Evolutionary conservation across 1,139 yeast genomes (phyloP).

Genomic region (Saccharomyces pastorianus): DNA sequence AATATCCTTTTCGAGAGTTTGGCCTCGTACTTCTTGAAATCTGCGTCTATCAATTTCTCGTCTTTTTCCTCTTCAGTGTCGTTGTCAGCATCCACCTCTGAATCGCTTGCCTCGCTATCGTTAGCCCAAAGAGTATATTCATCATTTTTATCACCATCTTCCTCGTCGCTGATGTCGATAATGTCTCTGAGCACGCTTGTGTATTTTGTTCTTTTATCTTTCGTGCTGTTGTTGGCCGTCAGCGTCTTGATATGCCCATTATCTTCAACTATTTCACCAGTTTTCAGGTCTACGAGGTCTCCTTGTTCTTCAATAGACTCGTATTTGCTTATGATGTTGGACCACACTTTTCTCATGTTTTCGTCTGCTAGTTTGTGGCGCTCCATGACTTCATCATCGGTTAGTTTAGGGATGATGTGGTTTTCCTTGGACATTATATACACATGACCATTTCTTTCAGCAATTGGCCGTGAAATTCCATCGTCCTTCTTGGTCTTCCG

Average conservation of each 20-base stretch:
- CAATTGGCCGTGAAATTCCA: neutral
- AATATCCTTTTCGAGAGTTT: neutral
- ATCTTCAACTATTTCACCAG: conserved; percentile 53
- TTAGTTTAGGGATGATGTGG: conserved; percentile 27
- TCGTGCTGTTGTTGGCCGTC: conserved; percentile 3
- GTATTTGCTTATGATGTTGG: conserved; percentile 46
- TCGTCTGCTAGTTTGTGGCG: conserved; percentile 33
- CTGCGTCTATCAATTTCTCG: conserved; percentile 2
- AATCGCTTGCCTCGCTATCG: conserved; percentile 5
- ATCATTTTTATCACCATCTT: conserved; percentile 5
- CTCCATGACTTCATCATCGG: conserved; percentile 29
- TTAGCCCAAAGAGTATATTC: conserved; percentile 11
- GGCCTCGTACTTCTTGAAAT: conserved; percentile 2
- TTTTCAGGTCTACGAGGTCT: conserved; percentile 54
- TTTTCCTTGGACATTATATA: conserved; percentile 30
- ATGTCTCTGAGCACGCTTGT: conserved; percentile 20
- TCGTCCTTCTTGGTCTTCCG: neutral
- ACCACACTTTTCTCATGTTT: conserved; percentile 41
- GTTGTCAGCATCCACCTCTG: neutral
- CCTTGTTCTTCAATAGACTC: conserved; percentile 50
- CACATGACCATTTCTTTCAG: conserved; percentile 14
- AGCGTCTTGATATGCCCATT: conserved; percentile 50
- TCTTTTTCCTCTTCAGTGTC: conserved; percentile 6
- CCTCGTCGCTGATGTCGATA: conserved; percentile 10
- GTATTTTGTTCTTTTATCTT: conserved; percentile 10